These are phyloP conservation scores for Microbotryomycetes sp. DNA, from an alignment of 1,284 basidiomycete species.

Conservation along the genomic window DNA sequence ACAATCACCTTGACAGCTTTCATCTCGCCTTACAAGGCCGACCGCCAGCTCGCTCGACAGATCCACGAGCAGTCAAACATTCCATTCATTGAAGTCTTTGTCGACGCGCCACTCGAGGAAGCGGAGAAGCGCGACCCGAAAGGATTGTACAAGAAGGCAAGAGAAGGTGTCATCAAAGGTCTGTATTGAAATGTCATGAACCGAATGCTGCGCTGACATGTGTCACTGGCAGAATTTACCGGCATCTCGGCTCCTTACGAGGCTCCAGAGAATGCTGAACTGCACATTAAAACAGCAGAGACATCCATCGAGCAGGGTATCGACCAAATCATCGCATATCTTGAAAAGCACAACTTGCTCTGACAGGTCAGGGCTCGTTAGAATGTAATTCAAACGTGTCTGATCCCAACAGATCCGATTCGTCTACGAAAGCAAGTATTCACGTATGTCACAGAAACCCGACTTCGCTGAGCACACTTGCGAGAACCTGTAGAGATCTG, in stretches of 20 bases:
- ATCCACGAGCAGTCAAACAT: slow-evolving; percentile 65
- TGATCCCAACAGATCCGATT: no score
- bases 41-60: slow-evolving; percentile 74
- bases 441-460: not conserved
- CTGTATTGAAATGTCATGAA: slow-evolving; percentile 27
- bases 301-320: slow-evolving; percentile 73
- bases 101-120: slow-evolving; percentile 82
- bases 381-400: no score
- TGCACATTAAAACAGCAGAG: slow-evolving; percentile 86
- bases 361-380: not conserved
- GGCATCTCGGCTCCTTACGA: slow-evolving; percentile 98
- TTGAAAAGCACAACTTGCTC: slow-evolving; percentile 48
- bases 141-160: slow-evolving; percentile 94
- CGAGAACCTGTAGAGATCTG: not conserved
- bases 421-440: not conserved
- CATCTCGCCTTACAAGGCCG: slow-evolving; percentile 88
- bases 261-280: slow-evolving; percentile 73
- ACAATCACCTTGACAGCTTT: slow-evolving; percentile 89
- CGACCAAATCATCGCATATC: slow-evolving; percentile 71
- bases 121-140: slow-evolving; percentile 94
- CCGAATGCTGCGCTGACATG: not conserved
- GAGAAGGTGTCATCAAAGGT: slow-evolving; percentile 95
- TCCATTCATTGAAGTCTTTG: slow-evolving; percentile 87
- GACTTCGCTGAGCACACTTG: not conserved
- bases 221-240: slow-evolving; percentile 68